Percentiles rank a stretch among this genome's conserved stretches.
Conservation (phyloP, 257 asterid genomes). For the Solanum verrucosum region DNA sequence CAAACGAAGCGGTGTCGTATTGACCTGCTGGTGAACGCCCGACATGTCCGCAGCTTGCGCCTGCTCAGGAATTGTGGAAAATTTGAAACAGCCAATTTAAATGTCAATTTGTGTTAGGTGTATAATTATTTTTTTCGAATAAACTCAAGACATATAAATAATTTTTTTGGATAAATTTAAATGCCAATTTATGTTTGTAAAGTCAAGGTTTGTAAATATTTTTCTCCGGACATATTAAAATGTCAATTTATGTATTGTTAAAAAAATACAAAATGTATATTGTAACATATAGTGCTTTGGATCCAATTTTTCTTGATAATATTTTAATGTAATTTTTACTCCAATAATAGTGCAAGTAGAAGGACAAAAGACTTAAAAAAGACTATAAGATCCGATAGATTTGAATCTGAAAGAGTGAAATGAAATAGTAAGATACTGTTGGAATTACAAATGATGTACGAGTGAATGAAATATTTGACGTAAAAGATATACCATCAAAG, state of each 20-base stretch:
- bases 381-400: background rate
- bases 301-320: background rate
- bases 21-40: background rate
- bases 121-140: background rate
- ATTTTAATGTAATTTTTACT: background rate
- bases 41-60: background rate
- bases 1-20: background rate
- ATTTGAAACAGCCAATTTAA: background rate
- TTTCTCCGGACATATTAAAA: background rate
- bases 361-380: background rate
- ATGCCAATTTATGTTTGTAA: background rate
- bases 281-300: background rate
- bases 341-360: background rate
- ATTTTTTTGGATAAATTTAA: background rate
- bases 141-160: background rate
- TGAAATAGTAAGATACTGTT: background rate
- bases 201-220: background rate
- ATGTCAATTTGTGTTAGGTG: background rate
- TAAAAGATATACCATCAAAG: no score
- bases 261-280: background rate
- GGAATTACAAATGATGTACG: no score
- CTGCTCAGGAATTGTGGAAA: background rate
- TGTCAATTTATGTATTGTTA: background rate
- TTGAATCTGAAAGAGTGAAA: background rate
- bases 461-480: no score